These are phyloP conservation scores for Neckera pumila DNA, from an alignment of 225 moss, liverwort and hornwort genomes.

Conservation along the genomic window DNA sequence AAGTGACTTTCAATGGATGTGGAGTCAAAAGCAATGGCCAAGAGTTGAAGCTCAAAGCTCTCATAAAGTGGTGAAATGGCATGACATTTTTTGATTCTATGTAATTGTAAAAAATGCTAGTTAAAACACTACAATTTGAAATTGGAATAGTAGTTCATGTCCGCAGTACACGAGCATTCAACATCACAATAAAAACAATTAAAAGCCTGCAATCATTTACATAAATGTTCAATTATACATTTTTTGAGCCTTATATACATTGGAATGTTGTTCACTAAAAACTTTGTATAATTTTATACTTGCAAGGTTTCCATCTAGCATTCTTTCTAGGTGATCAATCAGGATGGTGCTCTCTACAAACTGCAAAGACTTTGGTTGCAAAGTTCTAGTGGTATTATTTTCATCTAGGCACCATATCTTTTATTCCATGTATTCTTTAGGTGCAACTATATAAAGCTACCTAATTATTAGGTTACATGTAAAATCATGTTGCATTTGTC, in stretches of 20 bases:
- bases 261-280: accelerated
- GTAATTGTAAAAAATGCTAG: neutral
- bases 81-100: neutral
- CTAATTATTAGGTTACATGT: neutral
- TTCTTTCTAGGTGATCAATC: neutral
- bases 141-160: no score
- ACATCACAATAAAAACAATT: no score
- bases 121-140: neutral
- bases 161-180: accelerated
- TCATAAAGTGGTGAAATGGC: neutral
- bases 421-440: neutral
- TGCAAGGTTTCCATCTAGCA: neutral
- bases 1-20: neutral
- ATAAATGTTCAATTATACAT: neutral
- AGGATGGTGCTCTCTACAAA: neutral
- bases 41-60: neutral
- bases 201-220: neutral
- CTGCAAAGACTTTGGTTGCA: neutral
- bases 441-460: neutral
- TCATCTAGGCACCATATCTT: neutral
- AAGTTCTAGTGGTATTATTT: neutral
- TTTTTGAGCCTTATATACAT: neutral
- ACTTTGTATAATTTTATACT: neutral
- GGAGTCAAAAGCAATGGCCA: neutral
- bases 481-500: neutral